These are phyloP conservation scores for Cercis canadensis DNA, from an alignment of 306 rosid genomes.

Conservation along the genomic window DNA sequence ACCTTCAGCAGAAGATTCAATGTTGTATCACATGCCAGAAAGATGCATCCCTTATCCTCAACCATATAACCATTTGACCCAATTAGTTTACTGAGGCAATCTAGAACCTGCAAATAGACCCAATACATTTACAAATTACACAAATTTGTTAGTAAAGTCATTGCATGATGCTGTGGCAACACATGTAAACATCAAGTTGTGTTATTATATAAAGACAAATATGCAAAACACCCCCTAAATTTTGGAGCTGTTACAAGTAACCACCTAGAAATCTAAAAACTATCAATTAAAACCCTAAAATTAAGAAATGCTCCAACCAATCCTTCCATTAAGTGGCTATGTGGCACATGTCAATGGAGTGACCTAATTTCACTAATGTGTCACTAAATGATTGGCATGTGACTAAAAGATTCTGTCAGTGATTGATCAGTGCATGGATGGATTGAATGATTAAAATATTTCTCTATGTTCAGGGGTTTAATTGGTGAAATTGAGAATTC, in stretches of 20 bases:
- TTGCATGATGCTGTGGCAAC: not conserved
- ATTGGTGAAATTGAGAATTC: no score
- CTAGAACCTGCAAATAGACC: slow-evolving; percentile 67
- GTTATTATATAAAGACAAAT: not conserved
- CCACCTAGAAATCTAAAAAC: no score
- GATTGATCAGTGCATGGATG: no score
- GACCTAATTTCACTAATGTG: no score
- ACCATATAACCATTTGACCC: slow-evolving; percentile 44
- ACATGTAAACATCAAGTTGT: slow-evolving; percentile 1
- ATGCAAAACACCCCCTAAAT: slow-evolving; percentile 9
- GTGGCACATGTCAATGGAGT: no score
- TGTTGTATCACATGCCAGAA: slow-evolving; percentile 88
- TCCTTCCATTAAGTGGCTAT: no score
- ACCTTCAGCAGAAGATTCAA: slow-evolving; percentile 88
- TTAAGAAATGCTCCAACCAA: no score
- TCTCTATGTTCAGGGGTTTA: no score
- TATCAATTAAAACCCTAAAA: no score
- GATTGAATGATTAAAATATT: no score
- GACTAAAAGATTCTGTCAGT: no score
- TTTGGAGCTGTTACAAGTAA: not conserved
- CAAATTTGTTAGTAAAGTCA: not conserved
- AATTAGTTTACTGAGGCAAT: slow-evolving; percentile 72
- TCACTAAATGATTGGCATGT: no score
- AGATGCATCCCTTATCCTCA: slow-evolving; percentile 63
- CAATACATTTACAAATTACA: slow-evolving; percentile 32